Conservation (phyloP, 2,329 filamentous ascomycete species). For the Cladophialophora chaetospira region DNA sequence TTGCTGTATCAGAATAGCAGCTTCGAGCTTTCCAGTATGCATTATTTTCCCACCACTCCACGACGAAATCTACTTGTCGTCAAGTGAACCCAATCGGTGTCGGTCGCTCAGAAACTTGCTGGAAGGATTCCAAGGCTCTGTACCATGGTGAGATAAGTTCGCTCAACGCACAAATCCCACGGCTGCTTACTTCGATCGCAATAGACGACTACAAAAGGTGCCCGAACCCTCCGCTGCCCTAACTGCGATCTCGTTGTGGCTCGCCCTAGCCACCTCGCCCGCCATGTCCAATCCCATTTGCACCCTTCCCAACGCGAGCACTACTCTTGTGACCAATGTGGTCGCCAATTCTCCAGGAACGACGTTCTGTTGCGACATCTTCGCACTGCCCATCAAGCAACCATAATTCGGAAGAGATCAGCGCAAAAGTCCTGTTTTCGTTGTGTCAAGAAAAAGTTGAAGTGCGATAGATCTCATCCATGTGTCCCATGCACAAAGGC, state of each 20-base stretch:
- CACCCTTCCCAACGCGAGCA: slow-evolving; percentile 24
- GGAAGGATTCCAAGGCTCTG: no score
- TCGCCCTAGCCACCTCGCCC: slow-evolving; percentile 26
- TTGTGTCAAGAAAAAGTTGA: slow-evolving; percentile 28
- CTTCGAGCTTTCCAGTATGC: background rate
- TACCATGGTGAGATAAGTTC: background rate
- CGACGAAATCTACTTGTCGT: background rate
- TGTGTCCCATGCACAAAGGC: slow-evolving; percentile 21
- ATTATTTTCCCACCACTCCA: background rate
- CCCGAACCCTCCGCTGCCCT: slow-evolving; percentile 22
- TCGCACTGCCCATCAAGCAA: slow-evolving; percentile 25
- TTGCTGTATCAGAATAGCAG: no score
- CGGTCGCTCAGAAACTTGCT: no score
- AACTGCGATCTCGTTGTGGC: slow-evolving; percentile 25
- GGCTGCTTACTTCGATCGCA: slow-evolving; percentile 1
- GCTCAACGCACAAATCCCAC: background rate
- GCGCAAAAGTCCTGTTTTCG: slow-evolving; percentile 29
- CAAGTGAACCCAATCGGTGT: no score
- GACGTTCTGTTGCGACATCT: slow-evolving; percentile 28
- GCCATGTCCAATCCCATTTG: slow-evolving; percentile 27
- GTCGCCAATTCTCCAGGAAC: slow-evolving; percentile 26
- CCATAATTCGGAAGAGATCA: slow-evolving; percentile 15
- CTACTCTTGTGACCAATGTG: slow-evolving; percentile 23
- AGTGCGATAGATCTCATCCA: slow-evolving; percentile 21
- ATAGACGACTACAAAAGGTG: slow-evolving; percentile 12